These are phyloP conservation scores for Coniosporium apollinis DNA, from an alignment of 495 filamentous ascomycete genomes.

Conservation along the genomic window DNA sequence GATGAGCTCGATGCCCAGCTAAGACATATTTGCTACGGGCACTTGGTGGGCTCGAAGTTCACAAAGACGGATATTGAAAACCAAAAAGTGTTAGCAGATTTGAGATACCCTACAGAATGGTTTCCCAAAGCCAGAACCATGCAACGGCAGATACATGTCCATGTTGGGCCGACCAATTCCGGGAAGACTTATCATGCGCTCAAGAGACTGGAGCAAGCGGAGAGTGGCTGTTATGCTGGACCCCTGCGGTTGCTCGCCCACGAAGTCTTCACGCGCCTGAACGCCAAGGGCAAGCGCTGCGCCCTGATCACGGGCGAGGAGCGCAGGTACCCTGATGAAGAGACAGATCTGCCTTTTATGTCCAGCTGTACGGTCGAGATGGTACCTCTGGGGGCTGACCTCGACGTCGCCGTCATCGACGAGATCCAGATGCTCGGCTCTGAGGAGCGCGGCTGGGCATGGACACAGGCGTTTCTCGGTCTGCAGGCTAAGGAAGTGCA, in stretches of 20 bases:
- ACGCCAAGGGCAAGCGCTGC: constrained; percentile 53
- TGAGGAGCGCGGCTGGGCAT: constrained; percentile 74
- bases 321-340: constrained; percentile 36
- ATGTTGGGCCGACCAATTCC: constrained; percentile 95
- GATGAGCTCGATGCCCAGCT: constrained; percentile 31
- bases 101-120: constrained; percentile 80
- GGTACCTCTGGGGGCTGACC: constrained; percentile 49
- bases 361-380: constrained; percentile 93
- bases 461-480: constrained; percentile 86
- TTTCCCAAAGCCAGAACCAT: constrained; percentile 63
- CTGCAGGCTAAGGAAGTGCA: constrained; percentile 76
- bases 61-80: constrained; percentile 32
- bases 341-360: constrained; percentile 30
- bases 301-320: constrained; percentile 89
- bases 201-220: constrained; percentile 60
- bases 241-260: constrained; percentile 83
- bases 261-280: constrained; percentile 75
- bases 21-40: constrained; percentile 40
- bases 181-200: constrained; percentile 95
- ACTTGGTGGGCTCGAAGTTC: constrained; percentile 28
- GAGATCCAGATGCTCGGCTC: constrained; percentile 97
- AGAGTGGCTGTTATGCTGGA: constrained; percentile 75
- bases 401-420: constrained; percentile 91
- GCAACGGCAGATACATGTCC: constrained; percentile 72
- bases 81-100: constrained; percentile 54